Evolutionary conservation across 495 filamentous ascomycete genomes (phyloP).

Genomic region (Penicillium tannophilum): DNA sequence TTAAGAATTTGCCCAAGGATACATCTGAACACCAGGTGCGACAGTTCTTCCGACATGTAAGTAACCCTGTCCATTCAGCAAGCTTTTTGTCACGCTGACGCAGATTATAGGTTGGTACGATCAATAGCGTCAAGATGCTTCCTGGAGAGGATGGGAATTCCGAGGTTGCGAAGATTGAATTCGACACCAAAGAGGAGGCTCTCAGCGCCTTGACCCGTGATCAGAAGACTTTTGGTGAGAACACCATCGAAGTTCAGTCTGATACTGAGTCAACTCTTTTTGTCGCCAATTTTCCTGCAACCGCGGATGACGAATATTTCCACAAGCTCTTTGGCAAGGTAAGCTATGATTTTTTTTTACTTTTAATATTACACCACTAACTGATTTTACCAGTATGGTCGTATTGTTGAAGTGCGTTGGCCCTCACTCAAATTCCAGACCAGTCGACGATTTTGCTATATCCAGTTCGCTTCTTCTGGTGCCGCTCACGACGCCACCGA

Average conservation of each 20-base stretch:
- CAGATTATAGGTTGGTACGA: conserved; percentile 63
- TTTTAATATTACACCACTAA: background rate
- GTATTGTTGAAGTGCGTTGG: conserved; percentile 83
- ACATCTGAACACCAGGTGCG: conserved; percentile 72
- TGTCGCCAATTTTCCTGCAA: conserved; percentile 87
- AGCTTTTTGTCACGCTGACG: conserved; percentile 17
- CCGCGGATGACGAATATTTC: conserved; percentile 80
- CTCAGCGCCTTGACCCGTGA: conserved; percentile 77
- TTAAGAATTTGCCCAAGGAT: conserved; percentile 70
- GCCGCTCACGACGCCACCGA: conserved; percentile 67
- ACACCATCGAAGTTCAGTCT: conserved; percentile 68
- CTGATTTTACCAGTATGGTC: conserved; percentile 59
- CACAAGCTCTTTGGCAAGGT: conserved; percentile 70
- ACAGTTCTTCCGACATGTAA: conserved; percentile 84
- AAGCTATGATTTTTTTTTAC: conserved; percentile 17
- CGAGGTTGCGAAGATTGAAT: conserved; percentile 80
- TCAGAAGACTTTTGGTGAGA: conserved; percentile 70
- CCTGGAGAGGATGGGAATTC: conserved; percentile 57
- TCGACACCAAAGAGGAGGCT: conserved; percentile 76
- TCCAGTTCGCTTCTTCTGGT: conserved; percentile 72
- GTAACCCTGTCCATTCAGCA: conserved; percentile 16
- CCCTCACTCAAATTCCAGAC: conserved; percentile 88
- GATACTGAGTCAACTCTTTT: conserved; percentile 79
- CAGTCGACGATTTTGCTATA: conserved; percentile 89
- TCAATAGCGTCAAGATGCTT: conserved; percentile 71